Conservation (phyloP, 2,329 filamentous ascomycete genomes). For the Fusarium sarcochroum region DNA sequence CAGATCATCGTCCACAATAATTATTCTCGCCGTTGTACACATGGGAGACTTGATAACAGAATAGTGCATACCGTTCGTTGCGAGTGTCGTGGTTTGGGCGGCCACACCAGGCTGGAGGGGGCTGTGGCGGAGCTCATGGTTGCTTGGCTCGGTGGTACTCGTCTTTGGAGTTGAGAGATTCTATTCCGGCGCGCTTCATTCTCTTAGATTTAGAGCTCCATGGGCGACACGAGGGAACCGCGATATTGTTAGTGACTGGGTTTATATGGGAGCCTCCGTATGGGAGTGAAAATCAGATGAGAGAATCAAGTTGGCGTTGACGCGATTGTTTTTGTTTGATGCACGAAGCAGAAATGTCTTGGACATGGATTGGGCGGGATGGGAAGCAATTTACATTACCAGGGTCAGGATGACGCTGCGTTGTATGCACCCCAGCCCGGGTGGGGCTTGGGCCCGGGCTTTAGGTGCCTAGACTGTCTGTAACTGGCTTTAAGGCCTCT, state of each 20-base stretch:
- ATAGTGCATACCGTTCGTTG: constrained; percentile 60
- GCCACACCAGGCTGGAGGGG: constrained; percentile 55
- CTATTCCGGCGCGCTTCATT: constrained; percentile 43
- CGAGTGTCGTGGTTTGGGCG: constrained; percentile 59
- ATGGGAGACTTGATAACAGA: neutral
- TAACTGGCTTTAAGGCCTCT: no score
- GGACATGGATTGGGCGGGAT: neutral
- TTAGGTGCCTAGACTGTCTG: neutral
- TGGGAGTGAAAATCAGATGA: neutral
- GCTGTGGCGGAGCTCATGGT: constrained; percentile 56
- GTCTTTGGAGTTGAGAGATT: constrained; percentile 32
- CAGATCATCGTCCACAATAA: constrained; percentile 9
- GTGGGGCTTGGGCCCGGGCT: constrained; percentile 20
- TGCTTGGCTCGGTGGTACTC: constrained; percentile 55
- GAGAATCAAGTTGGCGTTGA: neutral
- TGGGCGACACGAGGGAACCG: constrained; percentile 22
- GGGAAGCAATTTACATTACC: constrained; percentile 10
- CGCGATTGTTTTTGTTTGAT: constrained; percentile 7
- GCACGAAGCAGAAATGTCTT: constrained; percentile 7
- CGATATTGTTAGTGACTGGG: neutral
- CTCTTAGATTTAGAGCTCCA: constrained; percentile 40
- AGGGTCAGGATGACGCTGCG: constrained; percentile 29
- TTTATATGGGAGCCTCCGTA: neutral
- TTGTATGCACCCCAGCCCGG: constrained; percentile 23
- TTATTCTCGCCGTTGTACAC: neutral